Evolutionary conservation across 2,329 filamentous ascomycete species (phyloP), one percentile per base, ranked within the genome.

Genomic region (Aspergillus pseudonomiae): DNA sequence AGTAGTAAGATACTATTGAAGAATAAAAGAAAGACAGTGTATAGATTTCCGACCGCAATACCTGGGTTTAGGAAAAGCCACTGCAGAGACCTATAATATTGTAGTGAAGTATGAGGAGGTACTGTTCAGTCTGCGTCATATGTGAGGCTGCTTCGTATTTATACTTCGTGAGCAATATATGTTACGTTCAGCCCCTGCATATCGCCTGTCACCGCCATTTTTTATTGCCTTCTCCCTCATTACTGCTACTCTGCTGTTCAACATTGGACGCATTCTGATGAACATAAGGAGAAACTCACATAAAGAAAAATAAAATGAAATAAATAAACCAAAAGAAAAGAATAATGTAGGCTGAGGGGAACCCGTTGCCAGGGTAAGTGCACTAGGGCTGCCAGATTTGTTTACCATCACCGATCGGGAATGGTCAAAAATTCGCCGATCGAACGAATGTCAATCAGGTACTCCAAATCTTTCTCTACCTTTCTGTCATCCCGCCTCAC

Each of bases 361-460:
- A n/a, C 39, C 16, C 39, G 39, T 41, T 41, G 39, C 39, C 16
- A 41, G 39, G 39, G 19, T 19, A 41, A 10, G 39, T 19, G 6
- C 3, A 41, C 39, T 41, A 41, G 39, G 39, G 39, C 39, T n/a
- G 39, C 19, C 39, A 41, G 39, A 41, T 41, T 62, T 62, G 61
- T 62, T 62, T 62, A 62, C 61, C 48, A 62, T 30, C 16, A 26
- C 61, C 46, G 32, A 62, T 62, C 56, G 56, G 61, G 61, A 45
- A 62, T 36, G 56, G 61, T 55, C 36, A 26, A 48, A 58, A 62
- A 62, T 45, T 57, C 53, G 32, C 58, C 58, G 58, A 57, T 43
- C 43, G 39, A 48, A 24, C 14, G n/a, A 21, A 34, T 36, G 16
- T 16, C 5, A 54, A 24, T 34, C 50, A 36, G 16, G 6, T 50